phyloP scores from a whole-genome alignment of 2,329 filamentous ascomycete genomes.

The Elsinoe fawcettii region DNA sequence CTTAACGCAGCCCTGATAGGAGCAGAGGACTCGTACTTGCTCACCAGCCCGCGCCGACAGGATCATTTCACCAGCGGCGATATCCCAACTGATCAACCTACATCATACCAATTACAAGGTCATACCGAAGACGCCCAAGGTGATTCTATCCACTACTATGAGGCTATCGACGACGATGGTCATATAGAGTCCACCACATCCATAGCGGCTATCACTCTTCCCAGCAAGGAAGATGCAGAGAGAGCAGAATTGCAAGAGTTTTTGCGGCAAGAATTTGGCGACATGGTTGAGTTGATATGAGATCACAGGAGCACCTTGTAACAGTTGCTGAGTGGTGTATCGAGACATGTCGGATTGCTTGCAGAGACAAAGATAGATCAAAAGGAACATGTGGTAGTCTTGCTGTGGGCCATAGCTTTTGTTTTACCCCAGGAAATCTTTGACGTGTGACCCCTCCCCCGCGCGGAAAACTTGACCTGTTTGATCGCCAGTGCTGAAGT shows the following conservation, averaged over 20 bases:
- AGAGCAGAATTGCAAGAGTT: constrained; percentile 31
- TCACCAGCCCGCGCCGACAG: background rate
- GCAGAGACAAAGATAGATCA: background rate
- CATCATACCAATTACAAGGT: background rate
- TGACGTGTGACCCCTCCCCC: background rate
- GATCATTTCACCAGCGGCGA: background rate
- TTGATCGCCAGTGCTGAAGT: background rate
- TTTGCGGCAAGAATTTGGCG: constrained; percentile 34
- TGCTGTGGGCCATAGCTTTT: background rate
- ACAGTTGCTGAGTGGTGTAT: background rate
- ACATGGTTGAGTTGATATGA: constrained; percentile 32
- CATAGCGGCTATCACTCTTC: no score
- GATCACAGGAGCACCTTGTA: background rate
- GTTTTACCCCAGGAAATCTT: background rate
- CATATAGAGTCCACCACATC: no score
- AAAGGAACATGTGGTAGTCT: background rate
- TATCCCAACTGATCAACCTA: background rate
- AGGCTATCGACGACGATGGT: no score
- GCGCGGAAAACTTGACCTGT: constrained; percentile 1
- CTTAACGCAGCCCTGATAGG: constrained; percentile 19
- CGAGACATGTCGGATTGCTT: background rate
- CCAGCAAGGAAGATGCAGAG: constrained; percentile 2
- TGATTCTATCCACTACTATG: no score
- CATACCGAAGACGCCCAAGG: background rate
- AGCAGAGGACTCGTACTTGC: constrained; percentile 16